These are phyloP conservation scores for Thermothelomyces thermophilus DNA, from an alignment of 2,329 filamentous ascomycete species.

Conservation along the genomic window DNA sequence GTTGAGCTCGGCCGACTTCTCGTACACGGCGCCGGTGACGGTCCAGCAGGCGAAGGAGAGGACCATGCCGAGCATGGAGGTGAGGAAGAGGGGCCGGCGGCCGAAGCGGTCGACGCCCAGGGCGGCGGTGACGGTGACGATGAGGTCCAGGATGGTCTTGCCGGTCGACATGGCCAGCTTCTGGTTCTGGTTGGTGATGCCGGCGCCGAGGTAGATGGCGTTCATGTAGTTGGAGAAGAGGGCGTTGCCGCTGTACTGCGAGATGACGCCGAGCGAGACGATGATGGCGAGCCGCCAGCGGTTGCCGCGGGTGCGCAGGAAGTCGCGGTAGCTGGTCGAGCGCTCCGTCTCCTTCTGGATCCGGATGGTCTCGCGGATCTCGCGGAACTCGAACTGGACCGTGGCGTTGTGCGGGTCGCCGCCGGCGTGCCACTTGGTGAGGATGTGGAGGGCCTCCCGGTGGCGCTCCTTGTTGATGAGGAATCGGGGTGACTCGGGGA, in stretches of 20 bases:
- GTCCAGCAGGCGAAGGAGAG: conserved; percentile 45
- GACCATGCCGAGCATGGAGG: conserved; percentile 42
- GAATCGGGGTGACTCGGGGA: conserved; percentile 63
- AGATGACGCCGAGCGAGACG: conserved; percentile 58
- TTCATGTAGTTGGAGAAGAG: conserved; percentile 63
- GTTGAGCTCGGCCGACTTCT: conserved; percentile 38
- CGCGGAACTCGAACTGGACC: conserved; percentile 59
- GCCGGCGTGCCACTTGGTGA: conserved; percentile 58
- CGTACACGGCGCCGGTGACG: conserved; percentile 46
- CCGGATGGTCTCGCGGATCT: conserved; percentile 58
- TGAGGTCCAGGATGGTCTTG: conserved; percentile 53
- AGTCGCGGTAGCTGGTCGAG: conserved; percentile 51
- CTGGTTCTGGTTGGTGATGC: conserved; percentile 50
- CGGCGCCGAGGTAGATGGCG: conserved; percentile 54
- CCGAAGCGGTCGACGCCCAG: conserved; percentile 45
- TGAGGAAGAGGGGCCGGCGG: conserved; percentile 48
- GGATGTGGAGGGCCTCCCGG: conserved; percentile 54
- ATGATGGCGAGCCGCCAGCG: conserved; percentile 56
- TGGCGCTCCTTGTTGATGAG: conserved; percentile 57
- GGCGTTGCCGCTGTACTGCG: conserved; percentile 62
- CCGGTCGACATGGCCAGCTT: conserved; percentile 51
- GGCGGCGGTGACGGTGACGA: conserved; percentile 49
- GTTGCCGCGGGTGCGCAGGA: conserved; percentile 57
- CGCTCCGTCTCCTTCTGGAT: conserved; percentile 47
- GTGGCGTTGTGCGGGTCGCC: conserved; percentile 51